Evolutionary conservation across 2,329 filamentous ascomycete species (phyloP), one percentile per base, ranked within the genome.

Genomic region (Apiospora phragmitis): DNA sequence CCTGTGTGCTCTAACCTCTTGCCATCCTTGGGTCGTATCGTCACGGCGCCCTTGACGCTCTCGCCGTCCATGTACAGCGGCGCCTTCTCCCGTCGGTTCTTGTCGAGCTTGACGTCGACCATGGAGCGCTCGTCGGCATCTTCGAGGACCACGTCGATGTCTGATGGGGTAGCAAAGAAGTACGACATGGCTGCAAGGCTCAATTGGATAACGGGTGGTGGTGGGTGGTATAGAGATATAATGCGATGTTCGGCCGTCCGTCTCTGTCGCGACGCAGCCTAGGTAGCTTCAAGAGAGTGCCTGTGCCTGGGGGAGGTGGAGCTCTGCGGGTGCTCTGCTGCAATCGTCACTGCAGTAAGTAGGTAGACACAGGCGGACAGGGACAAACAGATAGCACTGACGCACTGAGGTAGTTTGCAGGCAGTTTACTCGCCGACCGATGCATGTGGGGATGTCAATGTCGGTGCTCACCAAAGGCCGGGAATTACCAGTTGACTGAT

Each of bases 31-130:
- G 96, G 96, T 76, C 96, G 88, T 76, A 99, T 91, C 9, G 96
- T 99, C 72, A 99, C 95, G 68, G 93, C 93, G 78, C 95, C 96
- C 86, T 97, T 98, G 79, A 99, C 95, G 55, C 95, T 98, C 86
- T 99, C 96, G 76, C 97, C 96, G 80, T 99, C 96, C 88, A 97
- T 95, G 82, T 97, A 99, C 73, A 99, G 88, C 71, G 96, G 96
- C 67, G 95, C 95, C 85, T 98, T 97, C 84, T 99, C 96, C 79
- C 95, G 93, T 77, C 95, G 91, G 85, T 95, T 97, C 91, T 98
- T 98, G 85, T 98, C 96, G 76, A 98, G 92, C 89, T 97, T 97
- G 85, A 97, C 94, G 81, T 99, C 96, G 74, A 99, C 94, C 84
- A 96, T 97, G 77, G 94, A 91, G 79, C 96, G 92, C 78, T 97